Percentiles rank a stretch among this genome's conserved stretches.
These are phyloP conservation scores for Pythium periplocum DNA, from an alignment of 352 stramenopile species.

Conservation along the genomic window DNA sequence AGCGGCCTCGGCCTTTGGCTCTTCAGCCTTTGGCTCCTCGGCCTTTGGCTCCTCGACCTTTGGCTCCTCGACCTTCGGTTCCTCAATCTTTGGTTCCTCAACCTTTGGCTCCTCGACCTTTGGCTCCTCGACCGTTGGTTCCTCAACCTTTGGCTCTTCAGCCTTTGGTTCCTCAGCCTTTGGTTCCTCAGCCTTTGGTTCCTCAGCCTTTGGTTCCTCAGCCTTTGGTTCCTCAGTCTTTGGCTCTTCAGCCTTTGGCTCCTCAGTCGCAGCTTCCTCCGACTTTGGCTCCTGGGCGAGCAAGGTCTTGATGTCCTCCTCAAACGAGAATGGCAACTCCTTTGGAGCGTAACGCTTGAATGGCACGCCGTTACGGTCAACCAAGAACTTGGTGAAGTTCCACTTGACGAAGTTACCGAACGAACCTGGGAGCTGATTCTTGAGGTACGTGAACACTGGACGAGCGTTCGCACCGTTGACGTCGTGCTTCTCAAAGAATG, in stretches of 20 bases:
- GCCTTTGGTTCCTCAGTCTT: neutral
- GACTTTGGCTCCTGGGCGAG: constrained; percentile 15
- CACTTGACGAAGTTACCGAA: constrained; percentile 80
- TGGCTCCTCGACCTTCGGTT: neutral
- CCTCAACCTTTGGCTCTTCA: too few species aligned
- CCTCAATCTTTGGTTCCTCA: neutral
- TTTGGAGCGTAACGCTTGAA: constrained; percentile 70
- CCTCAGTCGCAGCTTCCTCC: too few species aligned
- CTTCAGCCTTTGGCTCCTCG: too few species aligned
- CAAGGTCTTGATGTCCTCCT: constrained; percentile 72
- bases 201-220: too few species aligned
- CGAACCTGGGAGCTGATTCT: constrained; percentile 54
- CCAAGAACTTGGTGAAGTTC: constrained; percentile 91
- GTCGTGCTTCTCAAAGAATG: constrained; percentile 65
- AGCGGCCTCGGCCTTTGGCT: too few species aligned
- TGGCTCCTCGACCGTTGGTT: too few species aligned
- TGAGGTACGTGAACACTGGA: constrained; percentile 80
- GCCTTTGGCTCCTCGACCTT: neutral
- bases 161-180: neutral
- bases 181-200: too few species aligned
- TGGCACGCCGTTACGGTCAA: constrained; percentile 72
- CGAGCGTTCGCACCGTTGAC: constrained; percentile 83
- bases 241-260: neutral
- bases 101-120: neutral
- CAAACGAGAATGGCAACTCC: constrained; percentile 65